These are phyloP conservation scores for Babesia caballi DNA, from an alignment of 169 alveolate genomes.

Conservation along the genomic window DNA sequence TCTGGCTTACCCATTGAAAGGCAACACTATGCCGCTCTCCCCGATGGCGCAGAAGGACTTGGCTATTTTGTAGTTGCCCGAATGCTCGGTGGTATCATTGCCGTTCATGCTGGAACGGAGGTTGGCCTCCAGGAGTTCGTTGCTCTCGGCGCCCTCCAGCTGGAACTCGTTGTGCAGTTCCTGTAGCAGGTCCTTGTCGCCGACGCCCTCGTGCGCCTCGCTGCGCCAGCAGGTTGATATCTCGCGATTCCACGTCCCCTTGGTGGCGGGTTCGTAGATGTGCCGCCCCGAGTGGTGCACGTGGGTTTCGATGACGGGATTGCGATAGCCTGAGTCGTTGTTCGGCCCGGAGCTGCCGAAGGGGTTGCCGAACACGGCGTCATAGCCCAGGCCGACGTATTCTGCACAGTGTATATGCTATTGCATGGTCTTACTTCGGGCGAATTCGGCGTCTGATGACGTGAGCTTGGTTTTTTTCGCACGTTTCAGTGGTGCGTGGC, in stretches of 20 bases:
- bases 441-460: not conserved
- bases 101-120: not conserved
- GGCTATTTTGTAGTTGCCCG: conserved; percentile 20
- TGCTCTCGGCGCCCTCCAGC: conserved; percentile 43
- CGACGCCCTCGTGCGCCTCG: conserved; percentile 8
- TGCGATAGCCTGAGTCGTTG: conserved; percentile 43
- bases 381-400: conserved; percentile 60
- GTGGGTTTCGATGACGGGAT: conserved; percentile 34
- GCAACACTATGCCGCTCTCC: conserved; percentile 61
- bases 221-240: conserved; percentile 25
- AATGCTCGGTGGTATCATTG: not conserved
- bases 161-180: conserved; percentile 52
- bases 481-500: not conserved
- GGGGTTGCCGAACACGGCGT: conserved; percentile 60
- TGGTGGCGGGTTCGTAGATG: not conserved
- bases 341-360: conserved; percentile 27
- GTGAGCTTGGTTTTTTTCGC: not conserved
- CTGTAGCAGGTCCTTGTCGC: conserved; percentile 33
- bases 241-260: conserved; percentile 16
- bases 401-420: not conserved
- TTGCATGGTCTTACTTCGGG: not conserved
- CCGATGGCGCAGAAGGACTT: conserved; percentile 48
- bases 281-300: not conserved
- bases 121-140: conserved; percentile 44
- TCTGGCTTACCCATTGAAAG: conserved; percentile 47